Evolutionary conservation across 768 basidiomycete species (phyloP).

Genomic region (Macrolepiota fuliginosa): DNA sequence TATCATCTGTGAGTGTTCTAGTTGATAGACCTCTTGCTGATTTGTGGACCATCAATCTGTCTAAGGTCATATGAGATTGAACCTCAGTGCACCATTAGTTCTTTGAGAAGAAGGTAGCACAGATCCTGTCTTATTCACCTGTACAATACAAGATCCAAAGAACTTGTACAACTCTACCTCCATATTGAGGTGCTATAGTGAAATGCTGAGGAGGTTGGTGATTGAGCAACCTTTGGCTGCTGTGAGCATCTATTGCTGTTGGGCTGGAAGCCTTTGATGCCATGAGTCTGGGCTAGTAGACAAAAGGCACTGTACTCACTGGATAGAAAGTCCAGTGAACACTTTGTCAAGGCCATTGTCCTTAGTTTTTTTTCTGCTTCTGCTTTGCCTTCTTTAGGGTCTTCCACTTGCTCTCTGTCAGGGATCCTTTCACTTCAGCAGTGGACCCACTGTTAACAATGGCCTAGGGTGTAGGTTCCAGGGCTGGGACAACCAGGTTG

Average conservation of each 20-base stretch:
- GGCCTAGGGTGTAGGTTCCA: conserved; percentile 4
- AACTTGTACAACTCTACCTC: conserved; percentile 92
- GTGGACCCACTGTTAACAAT: conserved; percentile 6
- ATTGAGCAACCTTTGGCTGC: conserved; percentile 32
- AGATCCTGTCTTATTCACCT: conserved; percentile 45
- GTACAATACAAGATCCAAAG: conserved; percentile 88
- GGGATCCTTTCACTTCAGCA: conserved; percentile 11
- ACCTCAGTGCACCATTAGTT: conserved; percentile 48
- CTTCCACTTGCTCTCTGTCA: conserved; percentile 46
- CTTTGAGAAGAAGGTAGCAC: conserved; percentile 30
- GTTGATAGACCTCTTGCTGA: conserved; percentile 68
- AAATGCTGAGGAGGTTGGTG: conserved; percentile 68
- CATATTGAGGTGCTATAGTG: conserved; percentile 75
- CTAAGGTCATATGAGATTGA: conserved; percentile 76
- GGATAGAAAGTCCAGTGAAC: conserved; percentile 77
- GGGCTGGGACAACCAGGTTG: not conserved
- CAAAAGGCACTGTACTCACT: conserved; percentile 41
- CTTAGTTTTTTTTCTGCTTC: conserved; percentile 63
- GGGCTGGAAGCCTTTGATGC: conserved; percentile 47
- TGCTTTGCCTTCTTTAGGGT: conserved; percentile 62
- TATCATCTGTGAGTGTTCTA: conserved; percentile 52
- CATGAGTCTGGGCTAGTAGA: not conserved
- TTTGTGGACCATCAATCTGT: conserved; percentile 71
- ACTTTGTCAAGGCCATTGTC: conserved; percentile 82
- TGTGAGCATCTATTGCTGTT: conserved; percentile 35